Percentiles rank a stretch among this genome's conserved stretches.
Conservation (phyloP, 2,329 filamentous ascomycete genomes). For the Fusarium floridanum region DNA sequence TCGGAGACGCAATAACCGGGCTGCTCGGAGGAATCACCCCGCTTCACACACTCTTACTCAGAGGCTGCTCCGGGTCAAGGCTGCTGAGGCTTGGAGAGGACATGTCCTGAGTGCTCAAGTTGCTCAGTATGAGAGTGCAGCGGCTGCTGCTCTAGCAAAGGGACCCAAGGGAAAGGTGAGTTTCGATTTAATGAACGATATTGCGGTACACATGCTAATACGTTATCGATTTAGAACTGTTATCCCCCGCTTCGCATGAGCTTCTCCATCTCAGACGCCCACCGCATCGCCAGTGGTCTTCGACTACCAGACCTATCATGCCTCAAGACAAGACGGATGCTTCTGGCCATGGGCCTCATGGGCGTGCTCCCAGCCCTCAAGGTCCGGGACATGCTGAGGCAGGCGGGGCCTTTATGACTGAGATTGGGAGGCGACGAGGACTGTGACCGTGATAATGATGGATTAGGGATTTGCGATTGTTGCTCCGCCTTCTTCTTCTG, state of each 20-base stretch:
- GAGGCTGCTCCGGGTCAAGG: constrained; percentile 57
- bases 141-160: constrained; percentile 13
- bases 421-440: neutral
- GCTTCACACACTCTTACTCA: constrained; percentile 55
- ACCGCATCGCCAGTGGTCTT: constrained; percentile 32
- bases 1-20: constrained; percentile 29
- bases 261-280: constrained; percentile 37
- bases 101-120: constrained; percentile 49
- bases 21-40: constrained; percentile 28
- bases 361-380: constrained; percentile 43
- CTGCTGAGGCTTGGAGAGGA: constrained; percentile 56
- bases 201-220: constrained; percentile 9
- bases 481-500: constrained; percentile 14
- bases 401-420: constrained; percentile 45
- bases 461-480: constrained; percentile 38
- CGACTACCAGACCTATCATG: constrained; percentile 43
- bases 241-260: constrained; percentile 38
- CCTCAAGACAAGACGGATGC: constrained; percentile 47
- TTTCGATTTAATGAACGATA: neutral
- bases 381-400: constrained; percentile 36
- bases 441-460: constrained; percentile 19
- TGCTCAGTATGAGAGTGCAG: constrained; percentile 38
- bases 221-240: constrained; percentile 26
- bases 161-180: constrained; percentile 34
- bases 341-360: constrained; percentile 50